Conservation (phyloP, 371 early-diverging fungal species). For the Paraphysoderma sedebokerense region DNA sequence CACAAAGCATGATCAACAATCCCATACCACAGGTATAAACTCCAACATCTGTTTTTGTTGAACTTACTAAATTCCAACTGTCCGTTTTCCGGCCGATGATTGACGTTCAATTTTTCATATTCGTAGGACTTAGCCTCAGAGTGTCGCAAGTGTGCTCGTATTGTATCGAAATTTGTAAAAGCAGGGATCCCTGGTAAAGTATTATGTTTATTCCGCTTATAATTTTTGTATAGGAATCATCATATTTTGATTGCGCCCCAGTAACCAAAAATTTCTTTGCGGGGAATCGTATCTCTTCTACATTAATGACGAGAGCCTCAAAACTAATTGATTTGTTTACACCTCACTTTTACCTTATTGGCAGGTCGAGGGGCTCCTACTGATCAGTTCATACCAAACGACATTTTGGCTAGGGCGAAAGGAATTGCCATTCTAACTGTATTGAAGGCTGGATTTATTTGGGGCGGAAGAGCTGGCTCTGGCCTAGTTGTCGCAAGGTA, state of each 20-base stretch:
- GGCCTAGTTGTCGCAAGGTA: constrained; percentile 86
- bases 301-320: too few relatives aligned
- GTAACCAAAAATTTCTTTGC: too few relatives aligned
- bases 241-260: background rate
- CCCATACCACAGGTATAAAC: too few relatives aligned
- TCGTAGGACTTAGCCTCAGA: constrained; percentile 32
- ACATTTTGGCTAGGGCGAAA: constrained; percentile 53
- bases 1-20: too few relatives aligned
- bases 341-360: too few relatives aligned
- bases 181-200: background rate
- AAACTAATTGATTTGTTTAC: too few relatives aligned
- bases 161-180: constrained; percentile 44
- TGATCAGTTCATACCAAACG: constrained; percentile 53
- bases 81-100: too few relatives aligned
- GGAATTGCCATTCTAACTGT: constrained; percentile 84
- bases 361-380: too few relatives aligned
- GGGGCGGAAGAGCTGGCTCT: constrained; percentile 77
- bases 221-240: background rate
- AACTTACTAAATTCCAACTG: too few relatives aligned
- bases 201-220: background rate
- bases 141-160: constrained; percentile 56
- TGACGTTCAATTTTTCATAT: too few relatives aligned
- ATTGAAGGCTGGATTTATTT: constrained; percentile 79
- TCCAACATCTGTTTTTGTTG: too few relatives aligned
- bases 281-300: too few relatives aligned